Evolutionary conservation across 257 asterid species (phyloP).

Genomic region (Phtheirospermum japonicum): DNA sequence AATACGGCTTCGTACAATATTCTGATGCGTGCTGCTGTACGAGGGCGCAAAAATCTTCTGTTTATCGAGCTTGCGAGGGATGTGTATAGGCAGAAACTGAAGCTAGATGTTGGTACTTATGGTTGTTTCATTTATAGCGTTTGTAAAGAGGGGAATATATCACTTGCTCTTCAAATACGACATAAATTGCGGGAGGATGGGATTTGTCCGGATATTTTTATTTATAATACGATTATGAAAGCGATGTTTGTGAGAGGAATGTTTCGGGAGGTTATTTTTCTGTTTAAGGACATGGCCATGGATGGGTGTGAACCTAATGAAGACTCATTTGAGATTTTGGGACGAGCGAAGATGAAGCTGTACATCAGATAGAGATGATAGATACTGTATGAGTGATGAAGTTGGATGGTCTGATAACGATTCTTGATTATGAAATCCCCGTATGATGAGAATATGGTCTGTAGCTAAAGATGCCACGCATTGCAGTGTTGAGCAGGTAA

Average conservation of each 20-base stretch:
- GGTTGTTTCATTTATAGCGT: slow-evolving; percentile 39
- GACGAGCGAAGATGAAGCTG: slow-evolving; percentile 37
- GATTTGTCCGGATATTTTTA: slow-evolving; percentile 38
- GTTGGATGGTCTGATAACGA: slow-evolving; percentile 4
- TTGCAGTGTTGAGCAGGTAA: slow-evolving; percentile 23
- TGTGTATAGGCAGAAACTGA: slow-evolving; percentile 36
- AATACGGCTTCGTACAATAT: slow-evolving; percentile 49
- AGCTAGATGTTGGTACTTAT: slow-evolving; percentile 45
- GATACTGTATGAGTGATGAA: slow-evolving; percentile 21
- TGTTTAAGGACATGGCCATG: slow-evolving; percentile 45
- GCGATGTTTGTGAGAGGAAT: slow-evolving; percentile 45
- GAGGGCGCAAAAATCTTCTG: slow-evolving; percentile 37
- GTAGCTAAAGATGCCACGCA: slow-evolving; percentile 17
- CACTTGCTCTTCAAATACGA: slow-evolving; percentile 41
- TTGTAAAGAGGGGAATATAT: slow-evolving; percentile 47
- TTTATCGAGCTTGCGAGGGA: slow-evolving; percentile 43
- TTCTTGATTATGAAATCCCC: slow-evolving; percentile 9
- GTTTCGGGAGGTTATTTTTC: slow-evolving; percentile 33
- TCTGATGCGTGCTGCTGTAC: slow-evolving; percentile 46
- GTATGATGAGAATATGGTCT: not conserved
- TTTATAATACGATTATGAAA: slow-evolving; percentile 46
- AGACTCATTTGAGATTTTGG: slow-evolving; percentile 34
- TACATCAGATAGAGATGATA: slow-evolving; percentile 5
- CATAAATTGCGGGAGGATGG: slow-evolving; percentile 42
- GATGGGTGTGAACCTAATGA: slow-evolving; percentile 53